Percentiles rank a stretch among this genome's conserved stretches.
phyloP scores from a whole-genome alignment of 2,329 filamentous ascomycete species.

The Bisporella sp. region DNA sequence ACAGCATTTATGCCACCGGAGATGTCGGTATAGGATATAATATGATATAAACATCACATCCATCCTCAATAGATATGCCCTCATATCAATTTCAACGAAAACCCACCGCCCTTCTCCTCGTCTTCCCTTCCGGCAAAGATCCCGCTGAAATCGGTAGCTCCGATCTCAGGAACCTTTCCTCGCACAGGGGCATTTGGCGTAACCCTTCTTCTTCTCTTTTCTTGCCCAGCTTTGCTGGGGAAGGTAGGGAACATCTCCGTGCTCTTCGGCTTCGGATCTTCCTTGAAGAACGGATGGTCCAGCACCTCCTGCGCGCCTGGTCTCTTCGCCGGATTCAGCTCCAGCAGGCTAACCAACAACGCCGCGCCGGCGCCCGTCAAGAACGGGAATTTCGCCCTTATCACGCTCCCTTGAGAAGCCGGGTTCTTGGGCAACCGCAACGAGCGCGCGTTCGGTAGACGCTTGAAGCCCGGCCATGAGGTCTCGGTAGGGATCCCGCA shows the following conservation, averaged over 20 bases:
- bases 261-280: conserved; percentile 84
- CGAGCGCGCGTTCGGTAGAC: conserved; percentile 78
- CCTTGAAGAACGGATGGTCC: conserved; percentile 74
- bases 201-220: conserved; percentile 64
- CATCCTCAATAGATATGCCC: neutral
- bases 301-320: conserved; percentile 70
- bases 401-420: conserved; percentile 39
- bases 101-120: conserved; percentile 60
- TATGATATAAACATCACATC: too few relatives aligned
- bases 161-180: conserved; percentile 50
- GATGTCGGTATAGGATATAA: too few relatives aligned
- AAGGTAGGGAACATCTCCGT: conserved; percentile 95
- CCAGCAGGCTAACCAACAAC: conserved; percentile 63
- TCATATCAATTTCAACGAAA: conserved; percentile 54
- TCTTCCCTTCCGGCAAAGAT: conserved; percentile 62
- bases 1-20: too few relatives aligned
- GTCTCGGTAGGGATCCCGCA: conserved; percentile 80
- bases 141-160: conserved; percentile 58
- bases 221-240: conserved; percentile 88
- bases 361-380: conserved; percentile 68
- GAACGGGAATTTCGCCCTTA: conserved; percentile 74
- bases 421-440: conserved; percentile 58
- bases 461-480: conserved; percentile 78
- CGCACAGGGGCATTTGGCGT: conserved; percentile 80
- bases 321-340: conserved; percentile 65